Evolutionary conservation across 257 asterid species (phyloP).

Genomic region (Dorcoceras hygrometricum): DNA sequence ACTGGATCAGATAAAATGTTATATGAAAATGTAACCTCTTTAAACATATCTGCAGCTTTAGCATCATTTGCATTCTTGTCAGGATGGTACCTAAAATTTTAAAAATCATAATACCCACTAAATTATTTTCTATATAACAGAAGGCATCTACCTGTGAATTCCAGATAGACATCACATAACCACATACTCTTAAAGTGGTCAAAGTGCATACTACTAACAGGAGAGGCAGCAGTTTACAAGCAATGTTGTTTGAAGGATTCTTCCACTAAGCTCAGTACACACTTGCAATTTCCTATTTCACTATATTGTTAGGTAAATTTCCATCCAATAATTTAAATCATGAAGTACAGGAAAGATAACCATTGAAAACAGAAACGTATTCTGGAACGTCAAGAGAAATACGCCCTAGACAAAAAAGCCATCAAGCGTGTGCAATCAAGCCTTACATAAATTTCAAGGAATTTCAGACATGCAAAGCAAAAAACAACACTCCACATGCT

Average conservation of each 20-base stretch:
- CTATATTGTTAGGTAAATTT: too few species aligned
- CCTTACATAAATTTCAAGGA: background rate
- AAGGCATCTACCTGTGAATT: background rate
- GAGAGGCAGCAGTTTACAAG: background rate
- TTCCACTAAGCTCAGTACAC: background rate
- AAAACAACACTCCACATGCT: background rate
- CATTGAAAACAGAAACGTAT: too few species aligned
- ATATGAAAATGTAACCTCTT: constrained; percentile 91
- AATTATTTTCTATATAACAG: constrained; percentile 9
- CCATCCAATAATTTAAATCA: background rate
- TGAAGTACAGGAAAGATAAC: background rate
- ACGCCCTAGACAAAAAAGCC: background rate
- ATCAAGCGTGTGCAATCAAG: background rate
- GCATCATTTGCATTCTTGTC: constrained; percentile 95
- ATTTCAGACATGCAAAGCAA: background rate
- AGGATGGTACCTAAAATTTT: constrained; percentile 80
- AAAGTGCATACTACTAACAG: background rate
- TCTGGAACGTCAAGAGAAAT: background rate
- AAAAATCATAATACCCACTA: constrained; percentile 20
- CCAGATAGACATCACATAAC: constrained; percentile 5
- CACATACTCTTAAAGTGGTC: background rate
- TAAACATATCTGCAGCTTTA: constrained; percentile 82
- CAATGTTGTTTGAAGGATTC: background rate
- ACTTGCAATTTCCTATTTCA: background rate
- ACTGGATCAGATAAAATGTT: constrained; percentile 90